Conservation (phyloP, 176 grass and related monocot species). For the Carex parvula region DNA sequence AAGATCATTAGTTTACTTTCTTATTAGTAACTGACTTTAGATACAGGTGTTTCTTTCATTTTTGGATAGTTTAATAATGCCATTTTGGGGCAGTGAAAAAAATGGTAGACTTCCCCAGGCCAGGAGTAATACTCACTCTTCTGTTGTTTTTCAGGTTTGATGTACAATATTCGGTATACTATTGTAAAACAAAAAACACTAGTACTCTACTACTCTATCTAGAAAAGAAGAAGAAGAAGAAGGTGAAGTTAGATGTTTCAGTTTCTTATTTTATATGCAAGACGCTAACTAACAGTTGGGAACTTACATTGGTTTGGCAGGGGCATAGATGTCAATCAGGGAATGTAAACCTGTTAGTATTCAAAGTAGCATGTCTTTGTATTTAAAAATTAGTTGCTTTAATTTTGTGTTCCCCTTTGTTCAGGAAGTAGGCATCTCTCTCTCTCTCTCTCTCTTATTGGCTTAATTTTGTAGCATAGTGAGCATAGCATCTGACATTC, state of each 20-base stretch:
- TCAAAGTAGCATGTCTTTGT: neutral
- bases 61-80: neutral
- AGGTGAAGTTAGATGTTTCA: neutral
- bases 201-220: neutral
- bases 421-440: neutral
- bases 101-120: neutral
- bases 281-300: neutral
- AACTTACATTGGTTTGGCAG: neutral
- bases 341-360: neutral
- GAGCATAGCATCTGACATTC: neutral
- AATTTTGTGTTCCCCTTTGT: neutral
- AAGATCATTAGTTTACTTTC: neutral
- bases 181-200: constrained; percentile 1
- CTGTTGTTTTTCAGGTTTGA: neutral
- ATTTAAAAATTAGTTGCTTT: neutral
- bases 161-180: neutral
- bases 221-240: neutral
- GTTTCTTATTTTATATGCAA: neutral
- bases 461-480: neutral
- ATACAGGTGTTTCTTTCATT: neutral
- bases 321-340: neutral
- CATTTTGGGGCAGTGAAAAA: neutral
- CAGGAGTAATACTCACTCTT: too few species aligned
- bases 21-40: neutral
- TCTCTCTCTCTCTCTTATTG: neutral